phyloP scores from a whole-genome alignment of 768 basidiomycete genomes.

The Leucocoprinus leucothites region DNA sequence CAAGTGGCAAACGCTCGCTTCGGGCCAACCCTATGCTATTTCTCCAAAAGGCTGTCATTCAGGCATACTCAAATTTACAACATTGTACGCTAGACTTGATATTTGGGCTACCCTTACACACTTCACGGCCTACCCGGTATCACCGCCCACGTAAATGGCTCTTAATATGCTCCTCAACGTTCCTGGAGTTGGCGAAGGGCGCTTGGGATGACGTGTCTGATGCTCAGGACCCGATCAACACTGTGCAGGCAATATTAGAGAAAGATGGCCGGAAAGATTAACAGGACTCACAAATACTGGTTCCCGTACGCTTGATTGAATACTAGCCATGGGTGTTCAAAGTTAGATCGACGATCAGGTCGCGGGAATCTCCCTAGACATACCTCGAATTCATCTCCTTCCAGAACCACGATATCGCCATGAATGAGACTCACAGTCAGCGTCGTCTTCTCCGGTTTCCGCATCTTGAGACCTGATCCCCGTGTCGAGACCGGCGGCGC shows the following conservation, averaged over 20 bases:
- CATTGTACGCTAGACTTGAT: slow-evolving; percentile 2
- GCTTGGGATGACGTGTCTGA: slow-evolving; percentile 3
- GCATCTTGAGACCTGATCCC: slow-evolving; percentile 1
- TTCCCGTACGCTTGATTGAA: slow-evolving; percentile 41
- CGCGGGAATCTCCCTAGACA: slow-evolving; percentile 12
- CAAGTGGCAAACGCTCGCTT: slow-evolving; percentile 12
- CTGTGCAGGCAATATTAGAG: slow-evolving; percentile 1
- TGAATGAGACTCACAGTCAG: slow-evolving; percentile 36
- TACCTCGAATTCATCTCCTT: slow-evolving; percentile 41
- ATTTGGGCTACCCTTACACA: neutral
- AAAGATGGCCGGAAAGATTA: neutral
- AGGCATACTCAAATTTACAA: slow-evolving; percentile 3
- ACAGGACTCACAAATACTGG: slow-evolving; percentile 36
- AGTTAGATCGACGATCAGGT: slow-evolving; percentile 6
- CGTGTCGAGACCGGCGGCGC: neutral
- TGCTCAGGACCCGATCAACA: slow-evolving; percentile 11
- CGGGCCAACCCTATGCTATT: slow-evolving; percentile 15
- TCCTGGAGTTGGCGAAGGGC: neutral
- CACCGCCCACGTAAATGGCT: neutral
- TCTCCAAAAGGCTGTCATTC: slow-evolving; percentile 12
- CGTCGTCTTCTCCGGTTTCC: slow-evolving; percentile 11
- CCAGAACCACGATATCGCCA: slow-evolving; percentile 38
- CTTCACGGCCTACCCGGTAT: neutral
- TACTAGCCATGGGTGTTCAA: slow-evolving; percentile 27
- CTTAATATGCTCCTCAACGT: neutral